A percentile compares a stretch with the other conserved stretches of the same genome.
Conservation (phyloP, 768 basidiomycete genomes). For the Boletus edulis region DNA sequence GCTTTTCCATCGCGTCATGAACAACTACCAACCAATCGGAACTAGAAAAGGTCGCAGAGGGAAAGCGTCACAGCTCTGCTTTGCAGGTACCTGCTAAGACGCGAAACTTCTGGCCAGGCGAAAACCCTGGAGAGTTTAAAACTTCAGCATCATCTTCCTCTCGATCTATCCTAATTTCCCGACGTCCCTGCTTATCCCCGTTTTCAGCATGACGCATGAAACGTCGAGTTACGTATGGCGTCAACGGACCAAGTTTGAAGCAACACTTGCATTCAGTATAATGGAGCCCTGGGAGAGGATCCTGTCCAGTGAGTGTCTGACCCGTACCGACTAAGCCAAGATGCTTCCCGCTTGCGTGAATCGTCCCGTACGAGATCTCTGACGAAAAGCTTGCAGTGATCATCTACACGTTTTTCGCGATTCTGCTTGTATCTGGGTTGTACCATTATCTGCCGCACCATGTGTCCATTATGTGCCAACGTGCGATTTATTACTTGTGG, state of each 20-base stretch:
- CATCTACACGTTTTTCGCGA: slow-evolving; percentile 36
- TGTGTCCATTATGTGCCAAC: slow-evolving; percentile 46
- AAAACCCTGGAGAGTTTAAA: no score
- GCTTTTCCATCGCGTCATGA: no score
- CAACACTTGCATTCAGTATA: slow-evolving; percentile 56
- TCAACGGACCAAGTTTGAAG: slow-evolving; percentile 37
- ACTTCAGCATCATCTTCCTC: no score
- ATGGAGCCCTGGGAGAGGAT: slow-evolving; percentile 71
- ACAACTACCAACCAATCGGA: no score
- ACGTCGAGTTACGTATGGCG: slow-evolving; percentile 30
- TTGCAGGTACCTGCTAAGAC: no score
- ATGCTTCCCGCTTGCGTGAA: slow-evolving; percentile 4
- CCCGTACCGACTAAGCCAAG: no score
- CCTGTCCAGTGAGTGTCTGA: slow-evolving; percentile 47
- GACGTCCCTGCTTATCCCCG: neutral
- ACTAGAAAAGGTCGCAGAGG: no score
- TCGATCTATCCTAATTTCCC: no score
- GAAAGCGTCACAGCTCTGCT: no score
- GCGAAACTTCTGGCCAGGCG: no score
- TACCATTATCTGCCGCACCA: slow-evolving; percentile 61
- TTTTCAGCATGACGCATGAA: slow-evolving; percentile 3
- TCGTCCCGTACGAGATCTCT: neutral
- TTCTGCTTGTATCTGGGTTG: slow-evolving; percentile 49
- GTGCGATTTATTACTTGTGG: slow-evolving; percentile 62
- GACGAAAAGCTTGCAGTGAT: slow-evolving; percentile 33